Evolutionary conservation across 1,139 yeast genomes (phyloP).

Genomic region (Suhomyces ambrosiae): DNA sequence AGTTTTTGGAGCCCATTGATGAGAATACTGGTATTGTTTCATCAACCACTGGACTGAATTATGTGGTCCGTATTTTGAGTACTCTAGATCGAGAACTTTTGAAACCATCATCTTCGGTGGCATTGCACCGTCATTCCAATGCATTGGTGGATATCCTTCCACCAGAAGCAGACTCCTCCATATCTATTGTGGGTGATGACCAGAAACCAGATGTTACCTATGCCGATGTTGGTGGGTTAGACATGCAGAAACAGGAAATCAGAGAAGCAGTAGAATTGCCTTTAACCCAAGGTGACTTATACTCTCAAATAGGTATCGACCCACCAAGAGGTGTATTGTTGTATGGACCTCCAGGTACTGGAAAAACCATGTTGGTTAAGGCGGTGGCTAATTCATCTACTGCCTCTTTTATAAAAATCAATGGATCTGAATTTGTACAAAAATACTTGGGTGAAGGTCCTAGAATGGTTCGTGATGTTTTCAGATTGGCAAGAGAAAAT

Average conservation of each 20-base stretch:
- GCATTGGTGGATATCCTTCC: constrained; percentile 96
- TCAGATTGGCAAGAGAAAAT: constrained; percentile 94
- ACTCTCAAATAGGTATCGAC: constrained; percentile 97
- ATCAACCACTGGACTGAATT: constrained; percentile 96
- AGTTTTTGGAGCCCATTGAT: constrained; percentile 96
- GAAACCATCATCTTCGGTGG: constrained; percentile 94
- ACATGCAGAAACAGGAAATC: constrained; percentile 98
- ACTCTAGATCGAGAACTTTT: constrained; percentile 92
- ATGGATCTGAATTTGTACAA: constrained; percentile 97
- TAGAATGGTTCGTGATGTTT: constrained; percentile 98
- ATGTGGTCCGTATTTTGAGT: constrained; percentile 91
- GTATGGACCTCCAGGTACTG: constrained; percentile 99
- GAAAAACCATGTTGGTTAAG: constrained; percentile 97
- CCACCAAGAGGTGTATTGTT: constrained; percentile 97
- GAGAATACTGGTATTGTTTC: constrained; percentile 96
- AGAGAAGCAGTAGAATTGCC: constrained; percentile 98
- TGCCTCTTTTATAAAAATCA: constrained; percentile 94
- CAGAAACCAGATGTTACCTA: constrained; percentile 90
- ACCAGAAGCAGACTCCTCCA: constrained; percentile 97
- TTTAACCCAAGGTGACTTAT: constrained; percentile 90
- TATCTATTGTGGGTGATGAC: constrained; percentile 90
- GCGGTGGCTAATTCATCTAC: constrained; percentile 98
- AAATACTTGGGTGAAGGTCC: constrained; percentile 99
- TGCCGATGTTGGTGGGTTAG: constrained; percentile 97
- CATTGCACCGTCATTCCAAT: constrained; percentile 96